Conservation (phyloP, 495 filamentous ascomycete genomes). For the Penicillium canariense region DNA sequence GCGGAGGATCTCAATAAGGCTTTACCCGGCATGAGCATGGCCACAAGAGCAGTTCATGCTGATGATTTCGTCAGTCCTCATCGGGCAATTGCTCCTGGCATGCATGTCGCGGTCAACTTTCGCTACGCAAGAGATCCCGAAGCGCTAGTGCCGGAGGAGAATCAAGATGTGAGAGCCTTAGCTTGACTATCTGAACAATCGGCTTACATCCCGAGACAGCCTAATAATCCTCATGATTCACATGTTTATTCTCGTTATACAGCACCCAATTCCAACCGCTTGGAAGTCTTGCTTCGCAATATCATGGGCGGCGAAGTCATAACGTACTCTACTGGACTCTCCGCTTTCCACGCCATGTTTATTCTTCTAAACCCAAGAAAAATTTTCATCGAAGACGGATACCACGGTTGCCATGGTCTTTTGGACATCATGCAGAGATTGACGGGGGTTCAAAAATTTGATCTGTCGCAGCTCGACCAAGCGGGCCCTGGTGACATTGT, state of each 20-base stretch:
- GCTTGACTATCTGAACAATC: neutral
- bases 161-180: constrained; percentile 12
- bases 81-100: constrained; percentile 19
- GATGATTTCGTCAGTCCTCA: constrained; percentile 21
- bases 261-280: constrained; percentile 70
- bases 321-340: constrained; percentile 81
- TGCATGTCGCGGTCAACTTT: constrained; percentile 23
- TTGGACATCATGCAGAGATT: constrained; percentile 65
- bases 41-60: constrained; percentile 21
- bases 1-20: constrained; percentile 14
- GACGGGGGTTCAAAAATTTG: constrained; percentile 61
- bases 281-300: constrained; percentile 72
- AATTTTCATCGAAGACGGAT: constrained; percentile 75
- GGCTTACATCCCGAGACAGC: constrained; percentile 8
- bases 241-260: constrained; percentile 76
- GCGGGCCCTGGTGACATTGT: constrained; percentile 74
- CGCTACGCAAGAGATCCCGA: constrained; percentile 20
- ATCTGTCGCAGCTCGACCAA: constrained; percentile 56
- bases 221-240: constrained; percentile 26
- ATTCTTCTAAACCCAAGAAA: constrained; percentile 70
- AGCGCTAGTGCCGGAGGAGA: constrained; percentile 17
- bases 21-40: constrained; percentile 12
- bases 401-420: constrained; percentile 89
- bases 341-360: constrained; percentile 80
- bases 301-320: constrained; percentile 66